Evolutionary conservation across 192 early-diverging fungal genomes (phyloP).

Genomic region (Coemansia sp.): DNA sequence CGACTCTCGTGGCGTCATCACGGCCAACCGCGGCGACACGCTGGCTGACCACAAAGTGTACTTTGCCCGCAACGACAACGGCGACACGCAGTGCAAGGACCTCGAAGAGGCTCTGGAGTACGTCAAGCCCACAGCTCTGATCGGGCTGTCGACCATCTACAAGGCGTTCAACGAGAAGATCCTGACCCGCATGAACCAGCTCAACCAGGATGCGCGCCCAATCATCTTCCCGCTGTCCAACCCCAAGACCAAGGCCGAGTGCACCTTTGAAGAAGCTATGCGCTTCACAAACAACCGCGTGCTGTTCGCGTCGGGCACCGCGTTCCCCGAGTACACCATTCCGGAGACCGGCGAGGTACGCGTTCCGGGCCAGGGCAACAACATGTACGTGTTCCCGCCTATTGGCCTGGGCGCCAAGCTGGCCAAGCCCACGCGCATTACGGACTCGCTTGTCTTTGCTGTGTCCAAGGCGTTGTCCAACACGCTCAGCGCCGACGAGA

Average conservation of each 20-base stretch:
- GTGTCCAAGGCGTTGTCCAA: slow-evolving; percentile 75
- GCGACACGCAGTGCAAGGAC: slow-evolving; percentile 69
- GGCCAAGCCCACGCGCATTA: slow-evolving; percentile 67
- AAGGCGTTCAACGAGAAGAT: slow-evolving; percentile 75
- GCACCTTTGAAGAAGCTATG: slow-evolving; percentile 91
- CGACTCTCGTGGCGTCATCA: slow-evolving; percentile 91
- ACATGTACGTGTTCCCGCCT: slow-evolving; percentile 97
- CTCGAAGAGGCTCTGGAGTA: slow-evolving; percentile 79
- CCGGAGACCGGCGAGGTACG: slow-evolving; percentile 48
- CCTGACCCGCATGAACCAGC: slow-evolving; percentile 69
- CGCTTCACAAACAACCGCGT: slow-evolving; percentile 72
- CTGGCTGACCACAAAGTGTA: slow-evolving; percentile 80
- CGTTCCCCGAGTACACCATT: slow-evolving; percentile 77
- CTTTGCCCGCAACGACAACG: slow-evolving; percentile 87
- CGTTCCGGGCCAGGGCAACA: slow-evolving; percentile 88
- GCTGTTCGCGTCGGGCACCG: slow-evolving; percentile 89
- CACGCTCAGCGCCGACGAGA: slow-evolving; percentile 71
- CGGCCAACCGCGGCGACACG: slow-evolving; percentile 81
- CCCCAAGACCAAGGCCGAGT: slow-evolving; percentile 87
- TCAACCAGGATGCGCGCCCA: slow-evolving; percentile 64
- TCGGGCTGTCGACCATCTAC: slow-evolving; percentile 79
- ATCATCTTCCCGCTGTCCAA: slow-evolving; percentile 92
- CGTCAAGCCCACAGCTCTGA: slow-evolving; percentile 85
- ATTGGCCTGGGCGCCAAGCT: slow-evolving; percentile 88
- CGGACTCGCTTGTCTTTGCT: slow-evolving; percentile 80